A percentile compares a stretch with the other conserved stretches of the same genome.
These are phyloP conservation scores for Brassica juncea DNA, from an alignment of 345 rosid species.

Conservation along the genomic window DNA sequence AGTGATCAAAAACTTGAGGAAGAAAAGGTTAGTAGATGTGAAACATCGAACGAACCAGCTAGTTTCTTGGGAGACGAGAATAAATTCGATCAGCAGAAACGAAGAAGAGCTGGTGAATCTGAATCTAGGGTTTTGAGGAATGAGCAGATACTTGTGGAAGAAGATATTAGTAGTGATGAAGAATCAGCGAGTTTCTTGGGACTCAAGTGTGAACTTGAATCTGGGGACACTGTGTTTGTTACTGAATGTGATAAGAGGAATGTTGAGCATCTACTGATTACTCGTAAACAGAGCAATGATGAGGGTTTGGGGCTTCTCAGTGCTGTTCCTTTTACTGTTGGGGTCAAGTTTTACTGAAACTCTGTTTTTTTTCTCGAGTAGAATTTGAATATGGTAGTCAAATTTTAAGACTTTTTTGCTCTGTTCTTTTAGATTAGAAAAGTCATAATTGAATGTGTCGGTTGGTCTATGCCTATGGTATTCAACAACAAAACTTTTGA, in stretches of 20 bases:
- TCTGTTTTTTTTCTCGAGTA: too few species aligned
- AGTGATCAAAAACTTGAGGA: not conserved
- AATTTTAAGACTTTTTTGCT: too few species aligned
- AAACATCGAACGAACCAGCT: not conserved
- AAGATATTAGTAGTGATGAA: slow-evolving; percentile 1
- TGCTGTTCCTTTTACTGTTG: not conserved
- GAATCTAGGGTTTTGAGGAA: not conserved
- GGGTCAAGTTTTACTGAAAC: not conserved
- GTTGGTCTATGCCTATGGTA: slow-evolving; percentile 19
- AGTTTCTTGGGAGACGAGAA: not conserved
- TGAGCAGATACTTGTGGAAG: slow-evolving; percentile 1
- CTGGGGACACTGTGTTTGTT: not conserved
- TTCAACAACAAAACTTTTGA: slow-evolving; percentile 21
- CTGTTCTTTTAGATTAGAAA: not conserved
- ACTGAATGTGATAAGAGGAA: slow-evolving; percentile 16
- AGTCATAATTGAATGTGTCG: slow-evolving; percentile 26
- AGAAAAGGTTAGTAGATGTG: slow-evolving; percentile 5
- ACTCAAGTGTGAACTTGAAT: not conserved
- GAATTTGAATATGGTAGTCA: too few species aligned
- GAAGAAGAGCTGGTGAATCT: not conserved
- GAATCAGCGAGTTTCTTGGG: slow-evolving; percentile 11
- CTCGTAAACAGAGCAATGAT: too few species aligned
- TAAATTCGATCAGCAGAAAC: not conserved
- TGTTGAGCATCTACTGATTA: not conserved
- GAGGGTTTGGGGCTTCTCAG: not conserved